Conservation (phyloP, 148 eudicot species). For the Amaranthus hypochondriacus region DNA sequence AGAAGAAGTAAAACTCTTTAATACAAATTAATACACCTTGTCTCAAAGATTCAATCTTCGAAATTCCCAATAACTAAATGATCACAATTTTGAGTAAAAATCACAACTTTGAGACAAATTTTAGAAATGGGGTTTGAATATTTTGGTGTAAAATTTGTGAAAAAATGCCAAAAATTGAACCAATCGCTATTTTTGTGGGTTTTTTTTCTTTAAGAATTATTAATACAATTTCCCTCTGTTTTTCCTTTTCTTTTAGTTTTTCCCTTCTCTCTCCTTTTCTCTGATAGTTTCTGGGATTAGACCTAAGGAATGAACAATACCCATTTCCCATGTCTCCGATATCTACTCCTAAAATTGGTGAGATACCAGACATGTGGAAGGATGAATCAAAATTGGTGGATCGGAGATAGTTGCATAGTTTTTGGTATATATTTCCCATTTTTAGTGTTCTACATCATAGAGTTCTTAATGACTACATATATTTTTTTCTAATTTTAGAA, state of each 20-base stretch:
- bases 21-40: conserved; percentile 6
- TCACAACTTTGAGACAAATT: conserved; percentile 20
- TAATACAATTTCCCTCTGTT: background rate
- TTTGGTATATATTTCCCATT: too few relatives aligned
- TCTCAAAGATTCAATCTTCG: background rate
- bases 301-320: conserved; percentile 34
- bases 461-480: too few relatives aligned
- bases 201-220: background rate
- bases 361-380: conserved; percentile 49
- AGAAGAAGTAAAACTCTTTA: background rate
- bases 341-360: conserved; percentile 48
- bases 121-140: conserved; percentile 23
- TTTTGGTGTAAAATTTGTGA: background rate
- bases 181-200: conserved; percentile 21
- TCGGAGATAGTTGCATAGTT: too few relatives aligned
- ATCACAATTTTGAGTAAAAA: background rate
- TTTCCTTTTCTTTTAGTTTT: conserved; percentile 1
- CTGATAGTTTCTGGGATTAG: conserved; percentile 29
- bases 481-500: too few relatives aligned
- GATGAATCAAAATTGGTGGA: conserved; percentile 14
- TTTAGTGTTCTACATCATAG: too few relatives aligned
- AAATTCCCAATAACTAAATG: conserved; percentile 18
- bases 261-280: conserved; percentile 19
- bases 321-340: conserved; percentile 33
- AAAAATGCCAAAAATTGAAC: conserved; percentile 11